A percentile compares a stretch with the other conserved stretches of the same genome.
Evolutionary conservation across 345 rosid genomes (phyloP).

Genomic region (Salix viminalis): DNA sequence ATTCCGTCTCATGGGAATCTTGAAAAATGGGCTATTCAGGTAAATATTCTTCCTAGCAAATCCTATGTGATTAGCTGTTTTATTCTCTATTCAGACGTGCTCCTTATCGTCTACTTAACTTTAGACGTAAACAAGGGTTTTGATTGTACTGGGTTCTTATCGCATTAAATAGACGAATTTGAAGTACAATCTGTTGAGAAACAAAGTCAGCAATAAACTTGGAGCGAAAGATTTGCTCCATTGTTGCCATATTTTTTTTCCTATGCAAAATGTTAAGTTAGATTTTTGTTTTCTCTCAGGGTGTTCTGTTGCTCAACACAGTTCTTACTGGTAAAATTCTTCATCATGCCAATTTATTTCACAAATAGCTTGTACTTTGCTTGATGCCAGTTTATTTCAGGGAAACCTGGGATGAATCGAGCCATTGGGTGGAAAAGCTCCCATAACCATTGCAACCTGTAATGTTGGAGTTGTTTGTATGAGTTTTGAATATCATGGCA

Average conservation of each 20-base stretch:
- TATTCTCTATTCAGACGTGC: not conserved
- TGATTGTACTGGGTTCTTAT: not conserved
- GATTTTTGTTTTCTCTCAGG: conserved; percentile 33
- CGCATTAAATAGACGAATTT: not conserved
- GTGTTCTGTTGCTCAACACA: conserved; percentile 82
- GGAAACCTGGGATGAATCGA: too few species aligned
- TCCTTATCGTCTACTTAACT: not conserved
- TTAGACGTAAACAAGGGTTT: not conserved
- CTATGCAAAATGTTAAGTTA: not conserved
- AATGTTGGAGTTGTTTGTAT: too few species aligned
- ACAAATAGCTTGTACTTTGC: not conserved
- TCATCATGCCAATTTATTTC: not conserved
- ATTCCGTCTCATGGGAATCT: conserved; percentile 87
- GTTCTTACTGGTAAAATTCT: conserved; percentile 73
- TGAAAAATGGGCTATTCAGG: conserved; percentile 87
- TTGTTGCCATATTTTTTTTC: not conserved
- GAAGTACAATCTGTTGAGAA: not conserved
- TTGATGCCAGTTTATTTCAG: not conserved
- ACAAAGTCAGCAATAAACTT: not conserved
- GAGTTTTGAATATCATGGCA: too few species aligned
- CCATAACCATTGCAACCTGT: not conserved
- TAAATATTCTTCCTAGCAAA: not conserved
- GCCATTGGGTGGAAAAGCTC: not conserved
- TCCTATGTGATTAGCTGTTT: not conserved
- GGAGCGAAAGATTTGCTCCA: not conserved